Evolutionary conservation across 2,329 filamentous ascomycete species (phyloP).

Genomic region (Magnaporthiopsis incrustans): DNA sequence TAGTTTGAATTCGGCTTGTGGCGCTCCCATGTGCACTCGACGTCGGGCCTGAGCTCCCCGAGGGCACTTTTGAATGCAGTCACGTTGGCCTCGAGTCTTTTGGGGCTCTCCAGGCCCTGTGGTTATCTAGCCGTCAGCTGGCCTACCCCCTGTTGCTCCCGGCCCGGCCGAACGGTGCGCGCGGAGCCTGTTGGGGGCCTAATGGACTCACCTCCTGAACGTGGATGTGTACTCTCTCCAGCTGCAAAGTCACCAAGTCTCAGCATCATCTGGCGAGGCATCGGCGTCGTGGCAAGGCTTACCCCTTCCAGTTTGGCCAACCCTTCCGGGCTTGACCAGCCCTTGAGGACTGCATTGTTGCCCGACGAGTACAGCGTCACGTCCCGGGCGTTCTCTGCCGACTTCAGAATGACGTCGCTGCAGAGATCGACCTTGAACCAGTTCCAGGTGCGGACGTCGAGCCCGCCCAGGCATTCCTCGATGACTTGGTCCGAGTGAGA

Average conservation of each 20-base stretch:
- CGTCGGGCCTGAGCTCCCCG: too few relatives aligned
- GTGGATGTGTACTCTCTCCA: slow-evolving; percentile 5
- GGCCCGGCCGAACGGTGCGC: neutral
- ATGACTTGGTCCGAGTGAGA: slow-evolving; percentile 10
- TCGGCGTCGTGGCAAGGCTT: neutral
- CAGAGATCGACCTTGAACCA: slow-evolving; percentile 11
- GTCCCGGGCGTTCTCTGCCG: neutral
- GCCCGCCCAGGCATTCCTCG: slow-evolving; percentile 5
- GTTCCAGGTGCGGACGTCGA: slow-evolving; percentile 10
- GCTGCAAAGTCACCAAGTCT: neutral
- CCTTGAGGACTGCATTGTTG: slow-evolving; percentile 8
- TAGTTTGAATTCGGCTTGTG: neutral
- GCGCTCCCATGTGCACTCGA: too few relatives aligned
- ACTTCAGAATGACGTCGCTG: slow-evolving; percentile 7
- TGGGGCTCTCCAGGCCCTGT: neutral
- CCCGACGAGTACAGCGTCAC: slow-evolving; percentile 11
- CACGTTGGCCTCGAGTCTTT: too few relatives aligned
- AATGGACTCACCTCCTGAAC: neutral
- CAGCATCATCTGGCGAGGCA: neutral
- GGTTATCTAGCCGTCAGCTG: neutral
- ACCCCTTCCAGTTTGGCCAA: slow-evolving; percentile 5
- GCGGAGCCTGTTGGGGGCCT: slow-evolving; percentile 4
- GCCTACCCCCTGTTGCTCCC: too few relatives aligned
- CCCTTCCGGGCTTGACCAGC: slow-evolving; percentile 9
- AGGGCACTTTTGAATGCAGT: too few relatives aligned